These are phyloP conservation scores for Neurospora tetraspora DNA, from an alignment of 495 filamentous ascomycete species.

Conservation along the genomic window DNA sequence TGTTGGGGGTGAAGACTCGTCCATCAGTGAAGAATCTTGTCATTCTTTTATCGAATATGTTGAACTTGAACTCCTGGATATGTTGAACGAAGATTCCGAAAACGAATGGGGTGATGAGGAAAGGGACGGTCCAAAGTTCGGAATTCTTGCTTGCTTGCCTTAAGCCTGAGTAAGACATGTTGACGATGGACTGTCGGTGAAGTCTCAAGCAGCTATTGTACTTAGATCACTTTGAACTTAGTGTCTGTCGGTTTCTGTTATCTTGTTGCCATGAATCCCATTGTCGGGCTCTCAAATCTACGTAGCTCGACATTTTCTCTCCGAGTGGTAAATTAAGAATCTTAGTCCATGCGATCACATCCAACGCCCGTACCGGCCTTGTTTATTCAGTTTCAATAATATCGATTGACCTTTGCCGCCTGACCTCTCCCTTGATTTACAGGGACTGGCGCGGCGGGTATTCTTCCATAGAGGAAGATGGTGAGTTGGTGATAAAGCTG, in stretches of 20 bases:
- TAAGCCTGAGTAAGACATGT: background rate
- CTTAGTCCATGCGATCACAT: fast-evolving
- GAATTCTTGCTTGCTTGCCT: background rate
- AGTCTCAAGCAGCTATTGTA: background rate
- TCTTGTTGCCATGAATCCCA: background rate
- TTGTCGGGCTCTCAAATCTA: background rate
- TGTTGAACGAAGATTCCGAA: background rate
- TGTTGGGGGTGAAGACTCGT: background rate
- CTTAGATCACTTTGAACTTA: background rate
- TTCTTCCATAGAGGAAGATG: background rate
- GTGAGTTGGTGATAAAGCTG: background rate
- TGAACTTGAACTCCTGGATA: background rate
- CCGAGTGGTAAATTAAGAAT: background rate
- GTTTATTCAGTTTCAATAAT: background rate
- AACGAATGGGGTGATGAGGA: background rate
- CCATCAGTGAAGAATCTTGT: background rate
- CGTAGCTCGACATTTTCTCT: background rate
- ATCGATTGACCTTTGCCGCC: fast-evolving
- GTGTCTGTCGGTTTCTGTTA: background rate
- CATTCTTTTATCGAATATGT: background rate
- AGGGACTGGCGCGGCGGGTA: background rate
- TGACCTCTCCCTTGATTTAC: background rate
- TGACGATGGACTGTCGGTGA: background rate
- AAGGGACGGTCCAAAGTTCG: background rate
- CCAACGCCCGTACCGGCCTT: background rate